Base-by-base conservation (phyloP, 345 rosid species). In the Corchorus capsularis region DNA sequence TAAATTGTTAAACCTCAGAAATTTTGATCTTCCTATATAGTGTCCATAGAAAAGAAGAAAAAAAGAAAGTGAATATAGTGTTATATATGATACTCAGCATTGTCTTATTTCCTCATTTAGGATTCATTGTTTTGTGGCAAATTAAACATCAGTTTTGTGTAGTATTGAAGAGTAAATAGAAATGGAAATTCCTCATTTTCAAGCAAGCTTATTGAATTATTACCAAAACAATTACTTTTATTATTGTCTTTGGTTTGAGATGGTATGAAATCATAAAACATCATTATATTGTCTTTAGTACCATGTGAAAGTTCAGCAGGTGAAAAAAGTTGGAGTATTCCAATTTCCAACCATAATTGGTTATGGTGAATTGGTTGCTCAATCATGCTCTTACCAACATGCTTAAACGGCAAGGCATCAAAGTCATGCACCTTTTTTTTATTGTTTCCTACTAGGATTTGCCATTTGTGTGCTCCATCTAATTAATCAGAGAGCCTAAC, bases 11-110 rank as follows among this genome's bases (percentile, higher is more conserved):
- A 16, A n/a, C 54, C 66, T 72, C 41, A 55, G 73, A 76, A 80
- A 55, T 72, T 75, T 63, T 63, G 39, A 62, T 72, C 34, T 60
- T 45, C 52, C 53, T 49, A 56, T 53, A 65, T n/a, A n/a, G 11
- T 74, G 81, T 78, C 63, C 70, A 77, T 77, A 77, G 53, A 63
- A 77, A 74, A 80, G 63, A 15, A 47, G n/a, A n/a, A n/a, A n/a
- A n/a, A n/a, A n/a, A n/a, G n/a, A 71, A 63, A 17, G 14, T 10
- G 67, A 20, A 71, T 50, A 50, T 41, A 59, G 22, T 45, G 52
- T 16, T 27, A 35, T n/a, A n/a, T n/a, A 35, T 22, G 14, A 69
- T 46, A 60, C 68, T 32, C 75, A 67, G 45, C 50, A n/a, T 17
- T 77, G 17, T 70, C n/a, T 69, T 70, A 53, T 64, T 39, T 49